Conservation (phyloP, 2,329 filamentous ascomycete genomes). For the Xylariomycetidae sp. region DNA sequence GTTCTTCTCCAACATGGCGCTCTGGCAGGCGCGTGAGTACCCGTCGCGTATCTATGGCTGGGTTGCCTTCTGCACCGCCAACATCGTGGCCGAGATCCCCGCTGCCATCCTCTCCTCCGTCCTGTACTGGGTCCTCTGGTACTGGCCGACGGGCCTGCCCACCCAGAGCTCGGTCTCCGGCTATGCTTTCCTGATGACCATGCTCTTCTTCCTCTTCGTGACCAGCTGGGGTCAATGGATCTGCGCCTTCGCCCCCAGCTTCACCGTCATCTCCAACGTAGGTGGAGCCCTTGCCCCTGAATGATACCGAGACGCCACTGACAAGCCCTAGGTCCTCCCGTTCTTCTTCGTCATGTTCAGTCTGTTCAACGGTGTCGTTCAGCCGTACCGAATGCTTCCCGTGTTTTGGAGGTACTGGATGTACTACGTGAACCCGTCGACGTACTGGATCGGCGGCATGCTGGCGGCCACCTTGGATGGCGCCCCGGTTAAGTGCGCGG, state of each 20-base stretch:
- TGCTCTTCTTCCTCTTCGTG: slow-evolving; percentile 73
- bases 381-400: slow-evolving; percentile 58
- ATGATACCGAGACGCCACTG: neutral
- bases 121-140: slow-evolving; percentile 71
- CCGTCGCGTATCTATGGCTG: slow-evolving; percentile 72
- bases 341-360: slow-evolving; percentile 78
- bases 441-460: slow-evolving; percentile 65
- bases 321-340: slow-evolving; percentile 46
- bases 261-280: slow-evolving; percentile 69
- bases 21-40: slow-evolving; percentile 70
- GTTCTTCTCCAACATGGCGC: slow-evolving; percentile 65
- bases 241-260: slow-evolving; percentile 71
- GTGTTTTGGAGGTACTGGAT: slow-evolving; percentile 70
- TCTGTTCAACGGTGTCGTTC: slow-evolving; percentile 72
- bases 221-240: slow-evolving; percentile 79
- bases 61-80: slow-evolving; percentile 69
- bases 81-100: slow-evolving; percentile 67
- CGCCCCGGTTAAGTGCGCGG: slow-evolving; percentile 41
- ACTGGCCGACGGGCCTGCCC: slow-evolving; percentile 67
- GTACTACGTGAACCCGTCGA: slow-evolving; percentile 60
- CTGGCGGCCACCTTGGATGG: slow-evolving; percentile 55
- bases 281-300: slow-evolving; percentile 22
- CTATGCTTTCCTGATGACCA: slow-evolving; percentile 71
- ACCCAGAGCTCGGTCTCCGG: slow-evolving; percentile 58
- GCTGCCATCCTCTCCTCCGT: slow-evolving; percentile 57